Evolutionary conservation across 2,329 filamentous ascomycete genomes (phyloP).

Genomic region (Magnaporthales sp.): DNA sequence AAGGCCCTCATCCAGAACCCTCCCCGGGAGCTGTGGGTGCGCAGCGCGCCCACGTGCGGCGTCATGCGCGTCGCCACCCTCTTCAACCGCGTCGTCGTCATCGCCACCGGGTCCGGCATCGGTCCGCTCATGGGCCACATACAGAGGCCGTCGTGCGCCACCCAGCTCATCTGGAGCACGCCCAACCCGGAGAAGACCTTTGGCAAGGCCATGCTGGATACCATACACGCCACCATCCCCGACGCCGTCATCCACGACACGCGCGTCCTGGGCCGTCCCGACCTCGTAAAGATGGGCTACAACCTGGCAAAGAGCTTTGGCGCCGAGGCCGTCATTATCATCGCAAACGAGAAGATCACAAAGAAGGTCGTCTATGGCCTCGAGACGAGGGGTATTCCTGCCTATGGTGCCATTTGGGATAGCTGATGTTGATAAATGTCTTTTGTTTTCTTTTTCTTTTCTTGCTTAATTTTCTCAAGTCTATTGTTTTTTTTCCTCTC

Average conservation of each 20-base stretch:
- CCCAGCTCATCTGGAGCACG: conserved; percentile 20
- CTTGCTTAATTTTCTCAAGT: background rate
- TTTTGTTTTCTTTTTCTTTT: background rate
- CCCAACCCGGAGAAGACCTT: conserved; percentile 18
- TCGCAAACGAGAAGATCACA: conserved; percentile 22
- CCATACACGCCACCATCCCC: conserved; percentile 16
- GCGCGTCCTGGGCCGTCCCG: conserved; percentile 17
- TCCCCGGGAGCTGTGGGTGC: conserved; percentile 44
- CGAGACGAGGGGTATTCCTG: conserved; percentile 19
- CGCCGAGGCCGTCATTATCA: conserved; percentile 22
- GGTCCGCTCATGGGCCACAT: conserved; percentile 47
- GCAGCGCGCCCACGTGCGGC: conserved; percentile 45
- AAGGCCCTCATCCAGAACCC: conserved; percentile 40
- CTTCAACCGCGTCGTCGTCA: conserved; percentile 44
- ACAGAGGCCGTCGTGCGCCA: conserved; percentile 21
- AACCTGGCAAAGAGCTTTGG: conserved; percentile 13
- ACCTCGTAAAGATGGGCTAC: conserved; percentile 17
- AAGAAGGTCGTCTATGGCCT: conserved; percentile 20
- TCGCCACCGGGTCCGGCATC: conserved; percentile 54
- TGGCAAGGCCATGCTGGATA: conserved; percentile 16
- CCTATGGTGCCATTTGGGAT: conserved; percentile 23
- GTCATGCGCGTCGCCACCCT: conserved; percentile 46
- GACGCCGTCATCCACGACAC: conserved; percentile 23
- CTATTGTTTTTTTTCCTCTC: background rate
- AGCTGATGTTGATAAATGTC: background rate